Conservation (phyloP, 169 alveolate genomes). For the Ichthyophthirius multifiliis region DNA sequence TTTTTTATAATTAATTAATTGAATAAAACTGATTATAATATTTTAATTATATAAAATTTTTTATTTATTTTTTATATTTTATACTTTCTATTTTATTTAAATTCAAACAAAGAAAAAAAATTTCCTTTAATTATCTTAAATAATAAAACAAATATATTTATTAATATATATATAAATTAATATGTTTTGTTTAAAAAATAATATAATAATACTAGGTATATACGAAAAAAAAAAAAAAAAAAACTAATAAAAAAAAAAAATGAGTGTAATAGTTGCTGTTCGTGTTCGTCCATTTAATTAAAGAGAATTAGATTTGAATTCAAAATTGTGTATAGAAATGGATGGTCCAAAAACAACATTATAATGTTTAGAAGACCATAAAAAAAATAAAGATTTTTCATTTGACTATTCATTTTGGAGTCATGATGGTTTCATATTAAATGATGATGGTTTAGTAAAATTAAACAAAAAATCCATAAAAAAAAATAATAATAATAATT, state of each 20-base stretch:
- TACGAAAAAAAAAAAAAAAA: too few relatives aligned
- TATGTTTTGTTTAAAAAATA: too few relatives aligned
- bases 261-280: slow-evolving; percentile 90
- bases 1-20: too few relatives aligned
- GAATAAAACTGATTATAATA: too few relatives aligned
- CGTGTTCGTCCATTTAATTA: slow-evolving; percentile 89
- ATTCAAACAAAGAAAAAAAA: too few relatives aligned
- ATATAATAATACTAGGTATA: too few relatives aligned
- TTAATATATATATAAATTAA: too few relatives aligned
- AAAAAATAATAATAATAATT: background rate
- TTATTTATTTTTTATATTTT: too few relatives aligned
- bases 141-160: too few relatives aligned
- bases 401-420: slow-evolving; percentile 93
- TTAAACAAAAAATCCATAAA: background rate
- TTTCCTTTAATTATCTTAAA: too few relatives aligned
- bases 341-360: slow-evolving; percentile 72
- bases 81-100: too few relatives aligned
- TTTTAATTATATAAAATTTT: too few relatives aligned
- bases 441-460: slow-evolving; percentile 50
- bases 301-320: slow-evolving; percentile 76
- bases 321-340: slow-evolving; percentile 82
- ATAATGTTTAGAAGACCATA: slow-evolving; percentile 57
- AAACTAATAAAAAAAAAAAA: slow-evolving; percentile 15
- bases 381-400: slow-evolving; percentile 75
- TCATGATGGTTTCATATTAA: slow-evolving; percentile 88